Percentiles rank a stretch among this genome's conserved stretches.
Evolutionary conservation across 495 filamentous ascomycete genomes (phyloP).

Genomic region (Lophium mytilinum): DNA sequence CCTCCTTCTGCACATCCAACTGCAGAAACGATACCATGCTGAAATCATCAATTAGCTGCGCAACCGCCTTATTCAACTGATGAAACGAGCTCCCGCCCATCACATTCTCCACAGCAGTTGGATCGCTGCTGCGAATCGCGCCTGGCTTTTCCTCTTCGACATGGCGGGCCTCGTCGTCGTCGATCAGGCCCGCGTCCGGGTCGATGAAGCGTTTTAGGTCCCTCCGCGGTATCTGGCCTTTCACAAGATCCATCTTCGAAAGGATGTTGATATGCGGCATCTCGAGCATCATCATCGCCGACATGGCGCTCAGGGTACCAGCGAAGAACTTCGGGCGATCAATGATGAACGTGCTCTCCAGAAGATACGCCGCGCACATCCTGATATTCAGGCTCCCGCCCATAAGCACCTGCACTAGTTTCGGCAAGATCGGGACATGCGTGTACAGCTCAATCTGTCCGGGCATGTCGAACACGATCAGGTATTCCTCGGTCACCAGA

Average conservation of each 20-base stretch:
- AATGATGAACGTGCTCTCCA: slow-evolving; percentile 89
- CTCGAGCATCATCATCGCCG: slow-evolving; percentile 96
- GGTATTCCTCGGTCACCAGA: slow-evolving; percentile 81
- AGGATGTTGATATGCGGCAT: slow-evolving; percentile 91
- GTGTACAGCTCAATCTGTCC: slow-evolving; percentile 99
- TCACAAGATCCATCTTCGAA: slow-evolving; percentile 94
- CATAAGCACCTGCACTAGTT: slow-evolving; percentile 73
- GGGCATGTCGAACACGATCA: slow-evolving; percentile 97
- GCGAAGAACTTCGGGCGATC: slow-evolving; percentile 96
- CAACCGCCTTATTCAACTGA: slow-evolving; percentile 75
- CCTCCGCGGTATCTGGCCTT: slow-evolving; percentile 68
- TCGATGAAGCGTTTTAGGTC: slow-evolving; percentile 82
- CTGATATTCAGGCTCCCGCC: slow-evolving; percentile 79
- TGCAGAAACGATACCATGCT: slow-evolving; percentile 94
- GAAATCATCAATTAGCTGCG: slow-evolving; percentile 85
- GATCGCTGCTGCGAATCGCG: slow-evolving; percentile 34
- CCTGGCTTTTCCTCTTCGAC: slow-evolving; percentile 31
- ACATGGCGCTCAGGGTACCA: slow-evolving; percentile 92
- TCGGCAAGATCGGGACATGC: slow-evolving; percentile 84
- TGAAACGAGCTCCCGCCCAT: slow-evolving; percentile 74
- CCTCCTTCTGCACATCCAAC: slow-evolving; percentile 84
- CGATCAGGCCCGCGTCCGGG: slow-evolving; percentile 67
- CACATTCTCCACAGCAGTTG: slow-evolving; percentile 52
- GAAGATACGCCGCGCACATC: slow-evolving; percentile 89
- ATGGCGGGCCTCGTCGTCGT: slow-evolving; percentile 53